Percentiles rank a stretch among this genome's conserved stretches.
phyloP scores from a whole-genome alignment of 768 basidiomycete genomes.

The Naganishia vaughanmartiniae region DNA sequence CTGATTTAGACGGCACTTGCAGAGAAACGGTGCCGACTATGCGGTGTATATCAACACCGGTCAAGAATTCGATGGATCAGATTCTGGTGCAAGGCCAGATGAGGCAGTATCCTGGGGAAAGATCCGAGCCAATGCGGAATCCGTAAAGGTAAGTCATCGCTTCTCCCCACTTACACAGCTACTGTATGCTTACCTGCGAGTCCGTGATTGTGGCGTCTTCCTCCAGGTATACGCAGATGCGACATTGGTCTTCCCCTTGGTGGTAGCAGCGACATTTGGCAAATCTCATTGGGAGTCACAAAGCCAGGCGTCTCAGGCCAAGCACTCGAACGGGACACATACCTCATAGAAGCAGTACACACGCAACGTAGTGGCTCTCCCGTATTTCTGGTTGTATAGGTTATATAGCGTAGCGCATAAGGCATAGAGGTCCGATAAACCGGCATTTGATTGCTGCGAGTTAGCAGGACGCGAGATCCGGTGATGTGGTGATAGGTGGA shows the following conservation, averaged over 20 bases:
- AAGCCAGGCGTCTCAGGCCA: background rate
- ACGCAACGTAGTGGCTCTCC: background rate
- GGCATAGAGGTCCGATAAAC: too few relatives aligned
- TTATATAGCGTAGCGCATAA: background rate
- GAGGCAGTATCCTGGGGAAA: slow-evolving; percentile 99
- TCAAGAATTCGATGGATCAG: slow-evolving; percentile 98
- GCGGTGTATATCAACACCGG: slow-evolving; percentile 98
- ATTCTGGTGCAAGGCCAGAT: slow-evolving; percentile 93
- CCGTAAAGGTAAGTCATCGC: slow-evolving; percentile 52
- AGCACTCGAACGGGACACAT: background rate
- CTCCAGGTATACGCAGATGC: slow-evolving; percentile 87
- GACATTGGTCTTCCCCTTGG: slow-evolving; percentile 88
- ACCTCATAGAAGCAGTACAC: too few relatives aligned
- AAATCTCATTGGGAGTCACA: slow-evolving; percentile 53
- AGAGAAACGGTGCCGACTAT: slow-evolving; percentile 97
- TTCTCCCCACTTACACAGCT: background rate
- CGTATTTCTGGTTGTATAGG: slow-evolving; percentile 4
- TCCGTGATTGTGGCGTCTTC: background rate
- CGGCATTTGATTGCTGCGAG: too few relatives aligned
- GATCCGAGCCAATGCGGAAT: slow-evolving; percentile 69
- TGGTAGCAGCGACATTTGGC: slow-evolving; percentile 93
- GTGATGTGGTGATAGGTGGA: too few relatives aligned
- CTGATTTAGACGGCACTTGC: slow-evolving; percentile 28
- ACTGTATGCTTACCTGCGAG: background rate
- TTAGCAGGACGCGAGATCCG: too few relatives aligned